A percentile compares a stretch with the other conserved stretches of the same genome.
Evolutionary conservation across 768 basidiomycete genomes (phyloP).

Genomic region (Russula foetens): DNA sequence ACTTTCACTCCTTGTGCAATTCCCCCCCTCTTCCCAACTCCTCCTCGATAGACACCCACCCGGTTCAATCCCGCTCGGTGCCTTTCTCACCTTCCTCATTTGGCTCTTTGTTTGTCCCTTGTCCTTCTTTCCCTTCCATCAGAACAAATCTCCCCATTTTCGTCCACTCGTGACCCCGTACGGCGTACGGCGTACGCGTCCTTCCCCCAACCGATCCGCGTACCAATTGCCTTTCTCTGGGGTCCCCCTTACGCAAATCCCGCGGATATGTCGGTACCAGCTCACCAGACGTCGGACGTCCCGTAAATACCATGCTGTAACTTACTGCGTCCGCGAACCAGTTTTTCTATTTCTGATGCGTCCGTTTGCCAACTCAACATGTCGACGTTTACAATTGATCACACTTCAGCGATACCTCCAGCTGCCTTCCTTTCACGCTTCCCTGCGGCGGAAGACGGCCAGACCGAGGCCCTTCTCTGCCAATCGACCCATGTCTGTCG

Average conservation of each 20-base stretch:
- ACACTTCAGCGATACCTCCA: too few relatives aligned
- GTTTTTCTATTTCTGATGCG: not conserved
- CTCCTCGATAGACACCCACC: not conserved
- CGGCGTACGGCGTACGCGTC: too few relatives aligned
- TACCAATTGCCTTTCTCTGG: not conserved
- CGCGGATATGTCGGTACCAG: not conserved
- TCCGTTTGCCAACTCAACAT: not conserved
- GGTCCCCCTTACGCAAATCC: too few relatives aligned
- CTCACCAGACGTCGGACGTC: not conserved
- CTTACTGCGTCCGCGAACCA: not conserved
- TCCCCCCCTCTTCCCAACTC: too few relatives aligned
- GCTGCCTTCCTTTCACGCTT: too few relatives aligned
- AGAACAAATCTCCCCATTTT: constrained; percentile 14
- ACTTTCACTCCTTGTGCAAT: not conserved
- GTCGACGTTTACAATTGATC: too few relatives aligned
- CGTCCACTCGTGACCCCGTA: not conserved
- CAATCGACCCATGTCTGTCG: too few relatives aligned
- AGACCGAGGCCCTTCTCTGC: too few relatives aligned
- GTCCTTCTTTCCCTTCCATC: constrained; percentile 1
- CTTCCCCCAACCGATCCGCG: too few relatives aligned
- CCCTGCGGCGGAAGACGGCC: too few relatives aligned
- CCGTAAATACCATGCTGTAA: too few relatives aligned
- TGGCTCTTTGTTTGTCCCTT: constrained; percentile 5
- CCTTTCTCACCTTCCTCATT: constrained; percentile 10
- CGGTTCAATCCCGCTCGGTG: not conserved